Conservation (phyloP, 495 filamentous ascomycete genomes). For the Xylaria curta region DNA sequence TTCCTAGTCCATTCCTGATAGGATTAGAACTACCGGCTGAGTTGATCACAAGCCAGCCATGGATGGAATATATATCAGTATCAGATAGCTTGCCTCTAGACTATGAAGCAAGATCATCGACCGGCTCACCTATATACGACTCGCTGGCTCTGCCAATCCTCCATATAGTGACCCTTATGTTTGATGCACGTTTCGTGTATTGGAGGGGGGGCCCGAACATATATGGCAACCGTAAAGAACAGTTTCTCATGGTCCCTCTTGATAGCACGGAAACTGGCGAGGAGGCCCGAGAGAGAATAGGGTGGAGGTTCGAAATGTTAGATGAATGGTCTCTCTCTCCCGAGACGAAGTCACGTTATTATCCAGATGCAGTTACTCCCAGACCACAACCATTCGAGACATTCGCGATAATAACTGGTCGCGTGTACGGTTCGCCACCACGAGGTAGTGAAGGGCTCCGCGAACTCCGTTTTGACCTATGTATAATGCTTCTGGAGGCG, state of each 20-base stretch:
- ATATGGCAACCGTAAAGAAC: background rate
- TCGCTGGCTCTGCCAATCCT: background rate
- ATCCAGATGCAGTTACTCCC: background rate
- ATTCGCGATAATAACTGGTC: conserved; percentile 18
- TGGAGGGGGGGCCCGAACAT: background rate
- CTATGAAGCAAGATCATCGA: background rate
- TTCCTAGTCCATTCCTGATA: too few relatives aligned
- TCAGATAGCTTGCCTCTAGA: background rate
- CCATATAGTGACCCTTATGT: conserved; percentile 15
- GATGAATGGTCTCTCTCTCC: background rate
- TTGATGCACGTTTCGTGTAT: conserved; percentile 8
- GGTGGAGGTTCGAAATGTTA: too few relatives aligned
- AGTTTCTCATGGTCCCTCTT: background rate
- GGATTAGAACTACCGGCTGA: background rate
- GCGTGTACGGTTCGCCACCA: background rate
- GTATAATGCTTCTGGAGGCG: conserved; percentile 6
- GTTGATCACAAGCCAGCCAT: background rate
- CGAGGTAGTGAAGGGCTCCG: background rate
- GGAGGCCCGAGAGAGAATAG: background rate
- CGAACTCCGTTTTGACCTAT: background rate
- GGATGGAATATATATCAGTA: background rate
- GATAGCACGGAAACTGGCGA: conserved; percentile 1
- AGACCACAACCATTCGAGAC: conserved; percentile 6
- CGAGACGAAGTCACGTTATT: background rate
- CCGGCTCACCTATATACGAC: background rate